A percentile compares a stretch with the other conserved stretches of the same genome.
Conservation (phyloP, 1,284 basidiomycete species). For the Rhodotorula sp. region DNA sequence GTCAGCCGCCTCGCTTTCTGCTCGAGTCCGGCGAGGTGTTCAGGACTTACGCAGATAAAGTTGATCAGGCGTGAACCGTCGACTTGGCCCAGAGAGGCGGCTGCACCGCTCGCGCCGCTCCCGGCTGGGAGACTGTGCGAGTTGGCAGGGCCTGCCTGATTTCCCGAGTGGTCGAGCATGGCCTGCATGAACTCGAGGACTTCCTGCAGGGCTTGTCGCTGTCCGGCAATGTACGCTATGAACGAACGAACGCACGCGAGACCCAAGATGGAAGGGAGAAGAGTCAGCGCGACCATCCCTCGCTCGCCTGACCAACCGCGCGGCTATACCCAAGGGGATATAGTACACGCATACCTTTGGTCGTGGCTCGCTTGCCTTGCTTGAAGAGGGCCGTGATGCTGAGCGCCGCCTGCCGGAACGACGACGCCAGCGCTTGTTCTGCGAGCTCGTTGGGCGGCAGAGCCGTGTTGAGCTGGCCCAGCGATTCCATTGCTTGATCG, state of each 20-base stretch:
- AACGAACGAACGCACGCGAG: neutral
- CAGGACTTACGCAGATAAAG: constrained; percentile 34
- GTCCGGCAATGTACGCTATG: constrained; percentile 37
- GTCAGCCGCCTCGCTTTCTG: too few species aligned
- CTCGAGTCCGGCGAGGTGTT: too few species aligned
- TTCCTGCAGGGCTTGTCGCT: constrained; percentile 39
- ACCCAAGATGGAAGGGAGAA: neutral
- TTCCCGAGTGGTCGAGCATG: constrained; percentile 32
- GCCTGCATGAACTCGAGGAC: constrained; percentile 41
- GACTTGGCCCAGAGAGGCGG: constrained; percentile 3
- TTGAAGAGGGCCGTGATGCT: constrained; percentile 38
- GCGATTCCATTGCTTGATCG: constrained; percentile 27
- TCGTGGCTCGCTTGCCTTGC: constrained; percentile 31
- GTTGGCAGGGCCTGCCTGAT: neutral
- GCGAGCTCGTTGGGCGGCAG: constrained; percentile 23
- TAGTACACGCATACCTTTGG: constrained; percentile 23
- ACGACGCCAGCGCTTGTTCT: constrained; percentile 15
- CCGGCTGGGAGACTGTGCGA: too few species aligned
- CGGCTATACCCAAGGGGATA: neutral
- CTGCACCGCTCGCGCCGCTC: neutral
- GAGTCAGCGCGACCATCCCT: too few species aligned
- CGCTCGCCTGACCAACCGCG: neutral
- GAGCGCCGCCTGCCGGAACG: constrained; percentile 35
- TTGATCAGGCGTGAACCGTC: constrained; percentile 37
- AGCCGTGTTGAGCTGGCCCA: constrained; percentile 24